Evolutionary conservation across 257 asterid species (phyloP), one percentile per base, ranked within the genome.

Genomic region (Salvia hispanica): DNA sequence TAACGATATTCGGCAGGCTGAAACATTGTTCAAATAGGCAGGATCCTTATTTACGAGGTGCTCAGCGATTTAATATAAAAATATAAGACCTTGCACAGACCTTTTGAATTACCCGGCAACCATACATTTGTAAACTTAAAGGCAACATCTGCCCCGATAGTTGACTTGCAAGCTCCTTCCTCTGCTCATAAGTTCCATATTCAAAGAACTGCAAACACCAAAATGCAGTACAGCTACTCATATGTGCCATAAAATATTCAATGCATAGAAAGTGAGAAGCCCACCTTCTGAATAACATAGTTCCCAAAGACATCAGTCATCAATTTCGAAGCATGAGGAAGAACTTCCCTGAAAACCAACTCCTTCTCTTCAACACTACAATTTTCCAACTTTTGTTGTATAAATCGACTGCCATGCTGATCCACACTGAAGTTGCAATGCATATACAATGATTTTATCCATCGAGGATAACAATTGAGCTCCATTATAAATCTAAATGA

Each of bases 71-170:
- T 14, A 66, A 64, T 34, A 64, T n/a, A 61, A 66, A 25, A 44
- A 60, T 45, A 66, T 53, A 47, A 67, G 39, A 43, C 34, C 51
- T 40, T 14, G 58, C 66, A 77, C 82, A 43, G 71, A 91, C 98
- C 96, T 91, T 91, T 67, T 91, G 98, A 61, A 91, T 91, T 71
- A 89, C 98, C 48, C 98, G 98, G 56, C 98, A 91, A 10, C 98
- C 98, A 80, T 91, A 91, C 98, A 91, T 89, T 72, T 91, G 98
- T 75, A 91, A 72, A 79, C 98, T 89, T 66, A 91, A 76, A 46
- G 86, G 78, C 33, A 89, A 77, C 84, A 91, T 84, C 72, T 87
- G 85, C 45, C 91, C 89, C 47, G 84, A 76, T 44, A 91, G 78
- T 74, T 86, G 91, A 67, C 72, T 76, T 46, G 95, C 96, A 76